These are phyloP conservation scores for Boeremia exigua DNA, from an alignment of 2,329 filamentous ascomycete genomes.

Conservation along the genomic window DNA sequence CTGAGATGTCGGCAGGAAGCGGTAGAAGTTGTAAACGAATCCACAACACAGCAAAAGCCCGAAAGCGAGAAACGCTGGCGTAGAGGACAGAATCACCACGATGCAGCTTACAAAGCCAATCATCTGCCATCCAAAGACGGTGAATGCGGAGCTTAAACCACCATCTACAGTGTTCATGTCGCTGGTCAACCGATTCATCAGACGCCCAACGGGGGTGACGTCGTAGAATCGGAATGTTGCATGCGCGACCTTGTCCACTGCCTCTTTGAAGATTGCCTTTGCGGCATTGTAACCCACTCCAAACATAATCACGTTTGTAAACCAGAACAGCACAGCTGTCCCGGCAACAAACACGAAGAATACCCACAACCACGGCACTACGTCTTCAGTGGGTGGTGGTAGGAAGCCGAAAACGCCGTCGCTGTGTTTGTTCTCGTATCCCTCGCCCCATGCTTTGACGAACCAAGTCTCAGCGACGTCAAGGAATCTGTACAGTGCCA, in stretches of 20 bases:
- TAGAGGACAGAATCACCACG: slow-evolving; percentile 78
- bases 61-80: slow-evolving; percentile 77
- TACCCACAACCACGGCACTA: slow-evolving; percentile 75
- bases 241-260: slow-evolving; percentile 74
- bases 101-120: slow-evolving; percentile 77
- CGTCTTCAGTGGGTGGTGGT: slow-evolving; percentile 70
- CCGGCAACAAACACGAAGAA: slow-evolving; percentile 66
- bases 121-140: slow-evolving; percentile 70
- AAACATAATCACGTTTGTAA: slow-evolving; percentile 72
- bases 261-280: slow-evolving; percentile 73
- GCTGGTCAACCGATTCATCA: slow-evolving; percentile 91
- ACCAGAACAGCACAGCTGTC: slow-evolving; percentile 53
- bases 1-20: slow-evolving; percentile 83
- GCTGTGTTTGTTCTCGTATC: slow-evolving; percentile 58
- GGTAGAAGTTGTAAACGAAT: slow-evolving; percentile 76
- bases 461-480: slow-evolving; percentile 77
- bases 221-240: slow-evolving; percentile 92
- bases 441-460: slow-evolving; percentile 85
- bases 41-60: slow-evolving; percentile 69
- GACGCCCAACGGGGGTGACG: slow-evolving; percentile 81
- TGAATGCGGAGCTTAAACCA: slow-evolving; percentile 77
- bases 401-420: slow-evolving; percentile 54
- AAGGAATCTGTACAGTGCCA: slow-evolving; percentile 68
- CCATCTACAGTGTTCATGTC: slow-evolving; percentile 91
- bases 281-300: slow-evolving; percentile 82